phyloP scores from a whole-genome alignment of 768 basidiomycete species.

The Fibroporia radiculosa region DNA sequence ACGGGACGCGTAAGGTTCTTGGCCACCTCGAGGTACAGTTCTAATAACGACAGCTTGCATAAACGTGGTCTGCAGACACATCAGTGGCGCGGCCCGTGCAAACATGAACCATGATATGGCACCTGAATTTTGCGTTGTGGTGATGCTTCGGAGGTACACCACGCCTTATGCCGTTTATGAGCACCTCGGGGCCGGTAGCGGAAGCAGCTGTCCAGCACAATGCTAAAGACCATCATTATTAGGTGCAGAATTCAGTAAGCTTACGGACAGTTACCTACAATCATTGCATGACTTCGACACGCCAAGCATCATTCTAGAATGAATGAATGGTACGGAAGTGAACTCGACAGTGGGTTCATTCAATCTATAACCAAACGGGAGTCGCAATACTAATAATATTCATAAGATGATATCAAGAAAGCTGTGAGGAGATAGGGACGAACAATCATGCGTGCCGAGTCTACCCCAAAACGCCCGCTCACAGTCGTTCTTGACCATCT shows the following conservation, averaged over 20 bases:
- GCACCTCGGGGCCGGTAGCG: conserved; percentile 41
- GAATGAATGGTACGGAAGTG: conserved; percentile 50
- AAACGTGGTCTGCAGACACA: conserved; percentile 35
- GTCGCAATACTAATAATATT: conserved; percentile 16
- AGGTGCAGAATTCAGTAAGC: not conserved
- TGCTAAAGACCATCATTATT: conserved; percentile 32
- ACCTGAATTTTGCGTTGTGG: conserved; percentile 57
- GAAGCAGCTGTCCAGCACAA: conserved; percentile 63
- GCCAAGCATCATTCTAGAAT: conserved; percentile 37
- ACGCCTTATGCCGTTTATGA: conserved; percentile 75
- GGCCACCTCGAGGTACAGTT: conserved; percentile 30
- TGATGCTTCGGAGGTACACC: conserved; percentile 71
- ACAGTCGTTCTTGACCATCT: conserved; percentile 50
- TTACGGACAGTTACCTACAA: conserved; percentile 40
- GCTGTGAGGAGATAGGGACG: conserved; percentile 8
- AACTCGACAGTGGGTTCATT: conserved; percentile 48
- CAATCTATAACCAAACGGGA: conserved; percentile 41
- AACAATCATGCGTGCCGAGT: conserved; percentile 38
- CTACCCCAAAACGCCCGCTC: conserved; percentile 58
- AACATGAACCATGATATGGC: not conserved
- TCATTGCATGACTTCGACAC: conserved; percentile 56
- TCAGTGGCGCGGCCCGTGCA: not conserved
- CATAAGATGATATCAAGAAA: too few species aligned
- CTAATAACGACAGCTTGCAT: conserved; percentile 47
- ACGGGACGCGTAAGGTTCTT: conserved; percentile 9